Evolutionary conservation across 2,329 filamentous ascomycete genomes (phyloP).

Genomic region (Ceratocystis huliohia): DNA sequence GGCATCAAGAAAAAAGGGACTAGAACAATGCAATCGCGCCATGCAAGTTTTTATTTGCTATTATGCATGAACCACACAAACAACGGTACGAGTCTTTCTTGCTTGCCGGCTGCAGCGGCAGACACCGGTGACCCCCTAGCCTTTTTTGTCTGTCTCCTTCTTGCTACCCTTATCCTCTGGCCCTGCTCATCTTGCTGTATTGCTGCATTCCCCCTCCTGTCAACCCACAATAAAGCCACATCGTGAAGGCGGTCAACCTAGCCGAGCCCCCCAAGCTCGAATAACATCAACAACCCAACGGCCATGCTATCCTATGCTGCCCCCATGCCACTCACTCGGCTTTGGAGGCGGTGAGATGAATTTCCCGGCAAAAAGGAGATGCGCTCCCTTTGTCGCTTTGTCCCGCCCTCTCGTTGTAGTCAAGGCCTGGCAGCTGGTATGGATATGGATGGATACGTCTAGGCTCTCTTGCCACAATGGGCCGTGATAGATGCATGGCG

Average conservation of each 20-base stretch:
- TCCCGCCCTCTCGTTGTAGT: too few species aligned
- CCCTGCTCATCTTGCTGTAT: not conserved
- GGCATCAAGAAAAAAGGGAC: not conserved
- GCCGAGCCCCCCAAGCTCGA: not conserved
- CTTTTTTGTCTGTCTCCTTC: not conserved
- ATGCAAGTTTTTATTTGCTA: not conserved
- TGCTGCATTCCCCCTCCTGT: not conserved
- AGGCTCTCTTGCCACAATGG: too few species aligned
- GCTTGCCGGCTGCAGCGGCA: not conserved
- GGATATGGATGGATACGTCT: too few species aligned
- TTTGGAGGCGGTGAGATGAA: not conserved
- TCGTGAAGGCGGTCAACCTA: not conserved
- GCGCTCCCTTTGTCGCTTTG: not conserved
- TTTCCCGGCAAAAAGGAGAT: not conserved
- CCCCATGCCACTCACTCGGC: too few species aligned
- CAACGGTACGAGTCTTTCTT: not conserved
- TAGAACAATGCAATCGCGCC: not conserved
- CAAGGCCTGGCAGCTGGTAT: not conserved
- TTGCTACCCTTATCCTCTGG: not conserved
- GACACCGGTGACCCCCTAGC: too few species aligned
- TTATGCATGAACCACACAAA: conserved; percentile 1
- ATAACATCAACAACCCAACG: not conserved
- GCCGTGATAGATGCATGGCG: too few species aligned
- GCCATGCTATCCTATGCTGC: not conserved
- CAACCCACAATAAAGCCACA: not conserved